phyloP scores from a whole-genome alignment of 345 rosid genomes.

The Gossypium sturtianum region DNA sequence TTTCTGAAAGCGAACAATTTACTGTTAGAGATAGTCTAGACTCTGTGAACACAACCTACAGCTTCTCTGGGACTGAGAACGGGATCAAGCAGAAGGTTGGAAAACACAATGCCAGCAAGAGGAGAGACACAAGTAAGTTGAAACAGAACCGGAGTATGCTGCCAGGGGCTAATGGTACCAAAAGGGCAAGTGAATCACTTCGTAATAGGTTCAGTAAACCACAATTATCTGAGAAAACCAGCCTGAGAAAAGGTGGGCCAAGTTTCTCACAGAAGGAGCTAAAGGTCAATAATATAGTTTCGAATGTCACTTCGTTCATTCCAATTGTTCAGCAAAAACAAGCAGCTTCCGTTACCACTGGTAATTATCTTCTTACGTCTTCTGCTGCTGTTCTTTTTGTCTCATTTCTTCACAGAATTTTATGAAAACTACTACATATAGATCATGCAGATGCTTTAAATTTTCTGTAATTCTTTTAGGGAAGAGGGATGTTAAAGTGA shows the following conservation, averaged over 20 bases:
- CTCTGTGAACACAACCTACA: slow-evolving; percentile 46
- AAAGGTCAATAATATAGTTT: slow-evolving; percentile 68
- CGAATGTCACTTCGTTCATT: slow-evolving; percentile 68
- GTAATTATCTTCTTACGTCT: slow-evolving; percentile 24
- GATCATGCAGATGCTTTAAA: not conserved
- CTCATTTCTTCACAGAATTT: not conserved
- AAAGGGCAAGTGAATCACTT: slow-evolving; percentile 37
- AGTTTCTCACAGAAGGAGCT: slow-evolving; percentile 39
- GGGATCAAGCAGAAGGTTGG: slow-evolving; percentile 38
- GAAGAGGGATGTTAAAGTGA: slow-evolving; percentile 85
- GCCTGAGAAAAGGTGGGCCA: slow-evolving; percentile 35
- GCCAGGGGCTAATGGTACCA: slow-evolving; percentile 26
- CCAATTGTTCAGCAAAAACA: slow-evolving; percentile 84
- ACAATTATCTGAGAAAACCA: slow-evolving; percentile 47
- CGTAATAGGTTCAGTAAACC: slow-evolving; percentile 51
- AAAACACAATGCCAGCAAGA: slow-evolving; percentile 37
- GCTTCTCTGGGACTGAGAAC: slow-evolving; percentile 40
- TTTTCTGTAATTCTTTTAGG: slow-evolving; percentile 37
- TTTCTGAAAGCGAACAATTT: slow-evolving; percentile 37
- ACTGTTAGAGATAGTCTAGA: slow-evolving; percentile 60
- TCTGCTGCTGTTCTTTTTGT: not conserved
- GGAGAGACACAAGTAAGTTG: slow-evolving; percentile 35
- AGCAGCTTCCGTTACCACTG: slow-evolving; percentile 54
- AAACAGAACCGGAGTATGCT: slow-evolving; percentile 38
- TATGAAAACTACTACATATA: not conserved